Evolutionary conservation across 805 yeast species (phyloP).

Genomic region (Wickerhamiella lipophila): DNA sequence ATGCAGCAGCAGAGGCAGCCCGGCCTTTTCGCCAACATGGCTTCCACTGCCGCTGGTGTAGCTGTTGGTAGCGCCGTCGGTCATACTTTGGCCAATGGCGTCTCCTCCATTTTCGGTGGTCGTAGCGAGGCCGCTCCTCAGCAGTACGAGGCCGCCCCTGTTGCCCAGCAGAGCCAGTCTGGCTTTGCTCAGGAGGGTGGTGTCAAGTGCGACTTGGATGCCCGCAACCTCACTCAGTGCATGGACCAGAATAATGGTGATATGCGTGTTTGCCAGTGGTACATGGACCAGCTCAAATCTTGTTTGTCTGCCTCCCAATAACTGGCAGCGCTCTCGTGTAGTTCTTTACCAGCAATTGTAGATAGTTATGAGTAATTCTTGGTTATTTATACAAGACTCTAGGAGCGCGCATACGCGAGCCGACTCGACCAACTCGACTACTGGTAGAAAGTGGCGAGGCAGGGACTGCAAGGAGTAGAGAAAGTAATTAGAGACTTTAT

Average conservation of each 20-base stretch:
- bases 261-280: slow-evolving; percentile 94
- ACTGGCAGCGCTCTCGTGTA: no score
- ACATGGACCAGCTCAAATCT: slow-evolving; percentile 92
- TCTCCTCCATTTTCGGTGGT: slow-evolving; percentile 80
- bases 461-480: no score
- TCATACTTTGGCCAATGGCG: slow-evolving; percentile 91
- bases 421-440: no score
- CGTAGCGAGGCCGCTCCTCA: slow-evolving; percentile 38
- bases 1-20: slow-evolving; percentile 43
- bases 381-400: no score
- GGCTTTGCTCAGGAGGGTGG: slow-evolving; percentile 32
- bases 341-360: no score
- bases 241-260: slow-evolving; percentile 87
- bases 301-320: slow-evolving; percentile 92
- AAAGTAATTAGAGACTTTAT: no score
- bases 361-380: background rate
- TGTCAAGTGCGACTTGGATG: slow-evolving; percentile 74
- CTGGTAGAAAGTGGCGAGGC: no score
- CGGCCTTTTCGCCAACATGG: slow-evolving; percentile 94
- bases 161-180: slow-evolving; percentile 27
- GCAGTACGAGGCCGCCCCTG: slow-evolving; percentile 36
- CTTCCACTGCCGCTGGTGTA: slow-evolving; percentile 98
- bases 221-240: slow-evolving; percentile 91
- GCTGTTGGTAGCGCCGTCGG: slow-evolving; percentile 98
- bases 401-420: no score